Evolutionary conservation across 495 filamentous ascomycete genomes (phyloP), one percentile per base, ranked within the genome.

Genomic region (Aspergillus ellipticus): DNA sequence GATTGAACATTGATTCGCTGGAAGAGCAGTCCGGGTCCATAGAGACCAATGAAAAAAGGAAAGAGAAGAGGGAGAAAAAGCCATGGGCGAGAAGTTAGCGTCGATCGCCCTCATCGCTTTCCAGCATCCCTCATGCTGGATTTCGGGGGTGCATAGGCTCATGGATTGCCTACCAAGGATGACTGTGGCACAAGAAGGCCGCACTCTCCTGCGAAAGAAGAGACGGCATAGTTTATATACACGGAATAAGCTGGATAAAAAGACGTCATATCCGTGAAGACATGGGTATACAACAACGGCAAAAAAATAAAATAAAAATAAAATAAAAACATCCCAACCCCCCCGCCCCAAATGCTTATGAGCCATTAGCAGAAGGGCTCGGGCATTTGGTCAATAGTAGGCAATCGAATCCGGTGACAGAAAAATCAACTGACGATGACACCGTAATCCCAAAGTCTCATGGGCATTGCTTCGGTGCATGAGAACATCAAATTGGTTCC

Each of bases 231-330:
- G 56, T 35, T 54, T 60, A 61, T 64, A 48, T 61, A 64, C 62
- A 64, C 35, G 52, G 35, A 53, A 42, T 16, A 45, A 51, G 33
- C 28, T 3, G 35, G 45, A 48, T n/a, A 55, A 52, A 41, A 58
- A 42, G 39, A 54, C 6, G 35, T 24, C 13, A 46, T 28, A 53
- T 45, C 20, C 35, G 48, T 21, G 54, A 21, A 55, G 43, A 54
- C 52, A 54, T 53, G 60, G 60, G 59, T 65, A 65, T 65, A 59
- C 54, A 58, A 24, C 51, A 58, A 53, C 43, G 39, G 42, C 6
- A 26, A 16, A 6, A 6, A 28, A 29, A 10, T 22, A 10, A 15
- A 29, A 6, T 6, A n/a, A 16, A 29, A n/a, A 6, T 29, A 15
- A 20, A 28, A 7, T 16, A 29, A 21, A 16, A 48, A n/a, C n/a